Conservation (phyloP, 139 green algal species). For the Tetratostichococcus sp. region DNA sequence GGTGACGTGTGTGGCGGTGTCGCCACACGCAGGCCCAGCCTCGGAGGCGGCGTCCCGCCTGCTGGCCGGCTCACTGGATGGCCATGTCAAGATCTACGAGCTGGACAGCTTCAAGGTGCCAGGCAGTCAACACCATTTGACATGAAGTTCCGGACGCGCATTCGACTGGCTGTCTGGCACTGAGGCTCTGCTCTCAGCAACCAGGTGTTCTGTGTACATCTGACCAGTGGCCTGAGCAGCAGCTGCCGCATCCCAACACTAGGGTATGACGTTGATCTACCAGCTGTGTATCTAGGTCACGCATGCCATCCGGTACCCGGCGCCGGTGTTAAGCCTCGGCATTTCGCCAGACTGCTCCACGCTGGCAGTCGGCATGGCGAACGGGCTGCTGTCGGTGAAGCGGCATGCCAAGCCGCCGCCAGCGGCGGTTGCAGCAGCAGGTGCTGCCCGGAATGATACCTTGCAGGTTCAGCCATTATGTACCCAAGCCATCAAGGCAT, state of each 20-base stretch:
- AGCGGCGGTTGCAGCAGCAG: not conserved
- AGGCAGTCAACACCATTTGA: too few species aligned
- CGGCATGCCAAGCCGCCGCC: constrained; percentile 28
- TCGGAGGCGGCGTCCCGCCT: constrained; percentile 63
- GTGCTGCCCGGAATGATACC: too few species aligned
- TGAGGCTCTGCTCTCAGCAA: too few species aligned
- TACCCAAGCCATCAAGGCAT: not conserved
- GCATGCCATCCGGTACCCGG: constrained; percentile 73
- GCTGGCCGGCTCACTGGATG: constrained; percentile 85
- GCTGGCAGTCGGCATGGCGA: constrained; percentile 84
- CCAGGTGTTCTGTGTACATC: too few species aligned
- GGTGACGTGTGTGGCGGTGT: constrained; percentile 58
- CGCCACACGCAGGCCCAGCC: constrained; percentile 43
- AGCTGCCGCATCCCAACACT: too few species aligned
- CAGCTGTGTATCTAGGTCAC: constrained; percentile 49
- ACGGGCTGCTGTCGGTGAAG: constrained; percentile 70
- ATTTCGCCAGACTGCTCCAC: constrained; percentile 60
- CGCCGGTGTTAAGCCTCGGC: constrained; percentile 68
- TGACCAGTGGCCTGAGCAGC: too few species aligned
- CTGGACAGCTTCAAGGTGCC: constrained; percentile 72
- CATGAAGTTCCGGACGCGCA: too few species aligned
- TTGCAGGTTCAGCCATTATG: not conserved
- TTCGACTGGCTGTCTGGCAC: too few species aligned
- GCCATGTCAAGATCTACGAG: constrained; percentile 92
- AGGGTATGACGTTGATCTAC: too few species aligned